phyloP scores from a whole-genome alignment of 441 rosid species.

The Erysimum cheiri region DNA sequence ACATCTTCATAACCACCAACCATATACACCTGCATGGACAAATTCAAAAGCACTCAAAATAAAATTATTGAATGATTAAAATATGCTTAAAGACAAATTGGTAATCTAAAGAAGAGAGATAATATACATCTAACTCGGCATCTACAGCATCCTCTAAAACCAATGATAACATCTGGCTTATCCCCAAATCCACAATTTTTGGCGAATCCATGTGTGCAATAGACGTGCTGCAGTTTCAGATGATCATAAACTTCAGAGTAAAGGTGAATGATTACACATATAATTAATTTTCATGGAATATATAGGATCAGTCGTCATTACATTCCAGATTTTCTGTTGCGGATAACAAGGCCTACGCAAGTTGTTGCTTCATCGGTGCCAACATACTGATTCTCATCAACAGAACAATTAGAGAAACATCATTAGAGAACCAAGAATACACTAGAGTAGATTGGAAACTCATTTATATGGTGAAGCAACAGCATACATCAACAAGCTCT shows the following conservation, averaged over 20 bases:
- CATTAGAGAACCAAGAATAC: constrained; percentile 13
- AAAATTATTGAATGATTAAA: neutral
- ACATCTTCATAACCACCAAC: constrained; percentile 85
- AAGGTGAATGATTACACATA: neutral
- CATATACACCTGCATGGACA: constrained; percentile 72
- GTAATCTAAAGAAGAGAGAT: neutral
- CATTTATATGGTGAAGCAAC: neutral
- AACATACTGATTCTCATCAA: constrained; percentile 51
- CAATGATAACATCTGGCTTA: constrained; percentile 69
- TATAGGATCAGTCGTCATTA: constrained; percentile 44
- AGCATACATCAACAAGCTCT: constrained; percentile 64
- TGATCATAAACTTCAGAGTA: constrained; percentile 12
- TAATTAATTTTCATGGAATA: neutral
- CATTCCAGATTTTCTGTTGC: constrained; percentile 72
- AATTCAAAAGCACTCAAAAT: neutral
- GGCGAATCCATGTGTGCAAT: constrained; percentile 86
- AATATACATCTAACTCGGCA: constrained; percentile 68
- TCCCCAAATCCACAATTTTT: constrained; percentile 63
- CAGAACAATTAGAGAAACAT: neutral
- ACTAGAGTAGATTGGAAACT: neutral
- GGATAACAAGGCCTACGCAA: constrained; percentile 77
- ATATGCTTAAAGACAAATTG: neutral
- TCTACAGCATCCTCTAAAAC: constrained; percentile 47
- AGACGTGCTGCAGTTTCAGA: constrained; percentile 64
- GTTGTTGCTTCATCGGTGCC: constrained; percentile 95